Conservation (phyloP, 1,139 yeast species). For the Pichia sp. region DNA sequence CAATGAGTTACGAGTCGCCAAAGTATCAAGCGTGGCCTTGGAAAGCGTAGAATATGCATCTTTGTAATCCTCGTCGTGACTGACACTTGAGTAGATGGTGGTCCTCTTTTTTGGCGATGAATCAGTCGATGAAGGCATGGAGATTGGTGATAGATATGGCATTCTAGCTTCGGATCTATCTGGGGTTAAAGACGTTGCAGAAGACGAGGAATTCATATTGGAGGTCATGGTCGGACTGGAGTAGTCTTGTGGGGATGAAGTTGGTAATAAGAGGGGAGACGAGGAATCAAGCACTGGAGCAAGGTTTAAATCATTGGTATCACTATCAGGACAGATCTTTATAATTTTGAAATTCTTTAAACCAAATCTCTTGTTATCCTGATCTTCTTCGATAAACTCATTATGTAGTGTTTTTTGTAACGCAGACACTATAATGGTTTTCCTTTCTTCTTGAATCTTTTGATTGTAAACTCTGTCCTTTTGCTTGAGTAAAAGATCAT, state of each 20-base stretch:
- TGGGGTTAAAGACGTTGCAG: slow-evolving; percentile 1
- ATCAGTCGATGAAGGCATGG: slow-evolving; percentile 2
- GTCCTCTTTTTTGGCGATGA: slow-evolving; percentile 4
- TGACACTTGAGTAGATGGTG: neutral
- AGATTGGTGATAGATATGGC: slow-evolving; percentile 1
- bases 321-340: neutral
- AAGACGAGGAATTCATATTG: neutral
- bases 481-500: slow-evolving; percentile 22
- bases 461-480: slow-evolving; percentile 21
- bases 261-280: neutral
- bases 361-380: slow-evolving; percentile 1
- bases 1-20: neutral
- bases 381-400: slow-evolving; percentile 18
- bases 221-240: neutral
- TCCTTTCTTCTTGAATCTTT: slow-evolving; percentile 26
- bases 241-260: neutral
- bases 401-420: slow-evolving; percentile 14
- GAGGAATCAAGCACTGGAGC: neutral
- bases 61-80: slow-evolving; percentile 3
- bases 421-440: slow-evolving; percentile 25
- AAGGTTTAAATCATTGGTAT: neutral
- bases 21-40: neutral
- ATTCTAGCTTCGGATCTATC: neutral
- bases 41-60: slow-evolving; percentile 8
- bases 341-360: slow-evolving; percentile 9